Evolutionary conservation across 768 basidiomycete species (phyloP).

Genomic region (Psilocybe subaeruginosa): DNA sequence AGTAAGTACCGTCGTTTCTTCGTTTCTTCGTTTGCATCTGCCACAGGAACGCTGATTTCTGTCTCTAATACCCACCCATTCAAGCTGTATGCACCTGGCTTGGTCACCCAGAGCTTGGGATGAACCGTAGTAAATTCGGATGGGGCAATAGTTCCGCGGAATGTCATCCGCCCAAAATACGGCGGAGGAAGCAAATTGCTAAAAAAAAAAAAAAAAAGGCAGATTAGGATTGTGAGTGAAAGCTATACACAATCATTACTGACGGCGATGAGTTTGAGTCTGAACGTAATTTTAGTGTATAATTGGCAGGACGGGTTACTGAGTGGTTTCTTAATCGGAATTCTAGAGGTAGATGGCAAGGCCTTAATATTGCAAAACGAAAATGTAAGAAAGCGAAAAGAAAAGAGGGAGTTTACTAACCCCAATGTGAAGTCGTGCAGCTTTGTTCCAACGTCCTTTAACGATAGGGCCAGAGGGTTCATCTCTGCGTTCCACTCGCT

Average conservation of each 20-base stretch:
- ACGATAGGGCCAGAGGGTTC: conserved; percentile 64
- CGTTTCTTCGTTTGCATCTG: conserved; percentile 2
- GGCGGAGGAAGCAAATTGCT: conserved; percentile 52
- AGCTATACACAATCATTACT: conserved; percentile 19
- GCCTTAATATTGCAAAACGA: conserved; percentile 39
- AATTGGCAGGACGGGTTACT: conserved; percentile 59
- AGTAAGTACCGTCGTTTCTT: conserved; percentile 39
- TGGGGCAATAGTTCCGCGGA: conserved; percentile 61
- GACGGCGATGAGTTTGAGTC: conserved; percentile 25
- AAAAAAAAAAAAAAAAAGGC: neutral
- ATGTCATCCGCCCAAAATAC: conserved; percentile 70
- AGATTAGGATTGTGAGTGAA: neutral
- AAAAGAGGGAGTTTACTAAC: conserved; percentile 46
- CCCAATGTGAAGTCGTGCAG: conserved; percentile 70
- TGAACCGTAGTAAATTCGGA: conserved; percentile 43
- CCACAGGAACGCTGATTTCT: conserved; percentile 21
- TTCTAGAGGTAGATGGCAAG: conserved; percentile 52
- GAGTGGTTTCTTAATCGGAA: conserved; percentile 78
- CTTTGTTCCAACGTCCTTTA: conserved; percentile 45
- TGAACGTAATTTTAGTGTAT: conserved; percentile 51
- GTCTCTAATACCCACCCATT: conserved; percentile 73
- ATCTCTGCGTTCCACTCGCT: conserved; percentile 83
- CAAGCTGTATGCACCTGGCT: conserved; percentile 67
- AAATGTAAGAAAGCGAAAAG: neutral
- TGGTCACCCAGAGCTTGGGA: conserved; percentile 60